phyloP scores from a whole-genome alignment of 176 grass and related monocot genomes.

The Areca catechu region DNA sequence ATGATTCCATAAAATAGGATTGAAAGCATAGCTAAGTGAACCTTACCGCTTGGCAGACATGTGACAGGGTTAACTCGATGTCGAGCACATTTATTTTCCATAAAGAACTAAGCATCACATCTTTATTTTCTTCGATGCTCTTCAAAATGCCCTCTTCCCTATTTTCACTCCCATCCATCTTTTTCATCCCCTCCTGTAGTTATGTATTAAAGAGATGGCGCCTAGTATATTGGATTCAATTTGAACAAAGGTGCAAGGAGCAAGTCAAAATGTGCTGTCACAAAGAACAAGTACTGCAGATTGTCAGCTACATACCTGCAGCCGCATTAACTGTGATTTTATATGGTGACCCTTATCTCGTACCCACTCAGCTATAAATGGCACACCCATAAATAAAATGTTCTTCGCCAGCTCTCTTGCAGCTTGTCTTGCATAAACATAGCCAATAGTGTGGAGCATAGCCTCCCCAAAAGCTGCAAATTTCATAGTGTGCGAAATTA shows the following conservation, averaged over 20 bases:
- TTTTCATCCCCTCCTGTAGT: conserved; percentile 86
- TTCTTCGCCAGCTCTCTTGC: conserved; percentile 75
- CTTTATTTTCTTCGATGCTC: conserved; percentile 78
- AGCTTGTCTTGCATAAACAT: conserved; percentile 86
- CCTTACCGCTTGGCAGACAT: conserved; percentile 82
- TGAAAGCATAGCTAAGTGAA: neutral
- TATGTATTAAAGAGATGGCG: conserved; percentile 72
- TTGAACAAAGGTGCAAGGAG: conserved; percentile 1
- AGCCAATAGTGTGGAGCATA: conserved; percentile 92
- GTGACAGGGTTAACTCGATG: conserved; percentile 69
- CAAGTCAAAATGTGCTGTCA: neutral
- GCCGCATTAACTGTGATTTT: conserved; percentile 98
- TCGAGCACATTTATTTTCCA: conserved; percentile 99
- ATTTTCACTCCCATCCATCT: conserved; percentile 46
- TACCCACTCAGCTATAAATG: conserved; percentile 98
- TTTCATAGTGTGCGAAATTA: conserved; percentile 11
- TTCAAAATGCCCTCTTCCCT: conserved; percentile 47
- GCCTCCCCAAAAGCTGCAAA: conserved; percentile 92
- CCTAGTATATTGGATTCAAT: conserved; percentile 31
- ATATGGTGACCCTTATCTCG: conserved; percentile 81
- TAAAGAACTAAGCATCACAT: conserved; percentile 70
- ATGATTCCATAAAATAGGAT: too few relatives aligned
- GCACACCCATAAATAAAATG: conserved; percentile 69
- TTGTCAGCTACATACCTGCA: conserved; percentile 40
- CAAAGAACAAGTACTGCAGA: neutral